Percentiles rank a stretch among this genome's conserved stretches.
These are phyloP conservation scores for Rhodamnia argentea DNA, from an alignment of 345 rosid genomes.

Conservation along the genomic window DNA sequence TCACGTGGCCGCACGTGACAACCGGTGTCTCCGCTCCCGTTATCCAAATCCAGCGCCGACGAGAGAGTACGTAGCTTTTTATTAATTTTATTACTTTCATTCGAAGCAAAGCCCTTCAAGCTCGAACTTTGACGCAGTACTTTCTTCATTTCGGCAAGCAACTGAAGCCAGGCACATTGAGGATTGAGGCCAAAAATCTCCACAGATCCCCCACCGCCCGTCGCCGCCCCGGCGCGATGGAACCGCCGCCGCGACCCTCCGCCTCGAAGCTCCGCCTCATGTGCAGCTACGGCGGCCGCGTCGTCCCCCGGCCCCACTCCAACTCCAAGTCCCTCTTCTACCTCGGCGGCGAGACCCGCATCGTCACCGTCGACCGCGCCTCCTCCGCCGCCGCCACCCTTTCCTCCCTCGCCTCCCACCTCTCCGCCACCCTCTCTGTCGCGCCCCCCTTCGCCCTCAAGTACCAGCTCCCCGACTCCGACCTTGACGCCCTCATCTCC, in stretches of 20 bases:
- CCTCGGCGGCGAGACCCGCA: constrained; percentile 47
- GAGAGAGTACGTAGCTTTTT: not conserved
- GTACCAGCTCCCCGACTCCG: constrained; percentile 39
- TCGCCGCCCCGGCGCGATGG: not conserved
- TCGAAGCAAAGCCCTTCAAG: not conserved
- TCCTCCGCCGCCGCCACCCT: constrained; percentile 9
- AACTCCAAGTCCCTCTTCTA: constrained; percentile 39
- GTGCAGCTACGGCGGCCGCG: constrained; percentile 79
- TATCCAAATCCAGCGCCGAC: not conserved
- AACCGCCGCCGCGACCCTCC: not conserved
- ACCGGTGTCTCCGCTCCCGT: not conserved
- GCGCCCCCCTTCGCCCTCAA: constrained; percentile 22
- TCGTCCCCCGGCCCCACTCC: constrained; percentile 32
- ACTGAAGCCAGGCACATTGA: not conserved
- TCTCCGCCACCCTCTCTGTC: constrained; percentile 22
- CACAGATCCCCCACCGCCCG: not conserved
- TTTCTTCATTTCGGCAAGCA: not conserved
- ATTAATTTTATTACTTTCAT: not conserved
- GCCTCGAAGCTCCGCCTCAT: constrained; percentile 47
- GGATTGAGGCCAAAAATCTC: not conserved
- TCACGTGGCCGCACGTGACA: not conserved
- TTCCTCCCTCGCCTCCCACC: constrained; percentile 20
- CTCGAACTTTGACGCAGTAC: not conserved
- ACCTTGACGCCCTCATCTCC: constrained; percentile 41
- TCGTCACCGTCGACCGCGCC: constrained; percentile 25